Base-by-base conservation (phyloP, 2,329 filamentous ascomycete species). In the Microsporum audouinii region DNA sequence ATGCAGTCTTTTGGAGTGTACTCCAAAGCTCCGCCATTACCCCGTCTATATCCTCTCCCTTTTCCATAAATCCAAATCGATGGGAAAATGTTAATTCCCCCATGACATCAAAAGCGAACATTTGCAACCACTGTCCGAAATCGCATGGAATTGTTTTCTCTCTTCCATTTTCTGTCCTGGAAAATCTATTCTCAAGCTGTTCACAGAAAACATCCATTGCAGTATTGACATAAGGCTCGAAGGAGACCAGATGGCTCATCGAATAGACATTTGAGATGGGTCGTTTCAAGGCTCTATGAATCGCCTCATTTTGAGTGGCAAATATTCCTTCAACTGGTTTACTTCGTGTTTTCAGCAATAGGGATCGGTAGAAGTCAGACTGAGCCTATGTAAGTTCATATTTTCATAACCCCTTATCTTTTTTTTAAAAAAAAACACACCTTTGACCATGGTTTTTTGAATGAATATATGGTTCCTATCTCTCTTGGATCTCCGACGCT, bases 401-500 rank as follows among this genome's bases (percentile, higher is more conserved):
- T 29, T 27, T 27, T 29, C 5, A 29, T 39, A 4, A 31, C 29
- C 38, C 34, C 12, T 17, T 17, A 38, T 23, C 10, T 27, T 12
- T 33, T n/a, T 41, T 27, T 23, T 17, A 17, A 23, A 23, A 23
- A 23, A 23, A 23, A 23, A 23, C 39, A 23, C 62, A 69, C 68
- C 65, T 71, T 70, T 38, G 45, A 31, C 65, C 66, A 72, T 23
- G 68, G 69, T 63, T 89, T 91, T 70, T 90, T 91, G 33, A 91
- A 75, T 0, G 87, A 88, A 71, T 92, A 94, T 57, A 92, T 91
- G 8, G 78, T 77, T 73, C 88, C 88, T 66, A 92, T 78, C 0
- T 87, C 85, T 61, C 81, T 82, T 0, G 88, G 88, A 65, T 90
- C 82, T 4, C 87, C 83, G 67, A 92, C 89, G 0, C 87, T 89